These are phyloP conservation scores for Anthracocystis setariae DNA, from an alignment of 1,284 basidiomycete species.

Conservation along the genomic window DNA sequence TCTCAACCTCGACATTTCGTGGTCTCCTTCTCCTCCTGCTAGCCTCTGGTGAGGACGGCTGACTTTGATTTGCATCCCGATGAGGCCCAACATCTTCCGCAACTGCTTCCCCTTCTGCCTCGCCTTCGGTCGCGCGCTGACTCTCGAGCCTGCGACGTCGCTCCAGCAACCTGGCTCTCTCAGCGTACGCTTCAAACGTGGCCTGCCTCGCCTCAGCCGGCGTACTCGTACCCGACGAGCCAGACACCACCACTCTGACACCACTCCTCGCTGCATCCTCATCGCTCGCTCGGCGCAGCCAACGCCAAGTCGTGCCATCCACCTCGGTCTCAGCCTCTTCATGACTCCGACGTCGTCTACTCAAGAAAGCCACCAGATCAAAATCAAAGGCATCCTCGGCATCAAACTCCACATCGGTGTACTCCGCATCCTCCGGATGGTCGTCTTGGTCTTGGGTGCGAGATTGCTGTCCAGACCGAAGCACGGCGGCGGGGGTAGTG, in stretches of 20 bases:
- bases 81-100: neutral
- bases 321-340: slow-evolving; percentile 3
- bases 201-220: slow-evolving; percentile 40
- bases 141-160: slow-evolving; percentile 24
- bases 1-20: slow-evolving; percentile 3
- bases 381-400: slow-evolving; percentile 37
- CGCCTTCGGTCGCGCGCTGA: slow-evolving; percentile 4
- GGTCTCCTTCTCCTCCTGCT: slow-evolving; percentile 17
- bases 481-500: slow-evolving; percentile 37
- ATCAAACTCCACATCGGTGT: slow-evolving; percentile 39
- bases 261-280: slow-evolving; percentile 6
- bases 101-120: slow-evolving; percentile 3
- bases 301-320: slow-evolving; percentile 2
- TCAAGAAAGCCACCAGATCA: slow-evolving; percentile 31
- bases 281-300: slow-evolving; percentile 5
- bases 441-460: slow-evolving; percentile 13
- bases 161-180: slow-evolving; percentile 29
- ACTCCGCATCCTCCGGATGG: slow-evolving; percentile 29
- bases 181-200: slow-evolving; percentile 45
- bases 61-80: slow-evolving; percentile 3
- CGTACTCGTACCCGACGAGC: slow-evolving; percentile 37
- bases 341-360: neutral
- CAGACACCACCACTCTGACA: slow-evolving; percentile 29
- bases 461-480: slow-evolving; percentile 35
- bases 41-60: slow-evolving; percentile 9